phyloP scores from a whole-genome alignment of 2,329 filamentous ascomycete genomes.

The Clonostachys byssicola region DNA sequence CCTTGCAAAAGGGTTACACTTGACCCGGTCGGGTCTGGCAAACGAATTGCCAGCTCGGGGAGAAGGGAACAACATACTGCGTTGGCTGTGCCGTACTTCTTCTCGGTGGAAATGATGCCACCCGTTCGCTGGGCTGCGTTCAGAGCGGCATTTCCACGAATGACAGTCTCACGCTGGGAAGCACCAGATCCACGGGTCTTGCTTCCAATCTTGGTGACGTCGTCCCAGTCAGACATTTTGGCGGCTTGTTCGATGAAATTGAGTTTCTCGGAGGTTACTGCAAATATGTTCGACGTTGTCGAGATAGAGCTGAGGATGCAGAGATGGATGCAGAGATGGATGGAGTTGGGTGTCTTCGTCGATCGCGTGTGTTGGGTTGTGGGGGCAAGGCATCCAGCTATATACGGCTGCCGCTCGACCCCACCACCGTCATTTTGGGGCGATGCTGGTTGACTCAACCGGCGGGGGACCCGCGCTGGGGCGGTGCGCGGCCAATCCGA shows the following conservation, averaged over 20 bases:
- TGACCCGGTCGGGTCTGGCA: constrained; percentile 4
- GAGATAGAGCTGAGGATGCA: not conserved
- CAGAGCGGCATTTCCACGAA: constrained; percentile 76
- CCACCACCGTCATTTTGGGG: not conserved
- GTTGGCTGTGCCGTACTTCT: constrained; percentile 81
- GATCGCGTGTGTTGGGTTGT: not conserved
- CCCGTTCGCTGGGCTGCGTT: constrained; percentile 88
- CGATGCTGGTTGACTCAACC: constrained; percentile 2
- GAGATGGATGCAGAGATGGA: not conserved
- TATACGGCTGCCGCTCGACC: not conserved
- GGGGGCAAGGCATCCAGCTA: not conserved
- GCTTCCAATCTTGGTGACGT: constrained; percentile 89
- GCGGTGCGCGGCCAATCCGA: not conserved
- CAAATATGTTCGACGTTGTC: not conserved
- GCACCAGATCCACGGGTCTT: constrained; percentile 68
- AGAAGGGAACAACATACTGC: constrained; percentile 53
- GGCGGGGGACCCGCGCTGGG: constrained; percentile 2
- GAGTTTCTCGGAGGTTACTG: not conserved
- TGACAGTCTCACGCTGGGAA: constrained; percentile 74
- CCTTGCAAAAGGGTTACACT: constrained; percentile 2
- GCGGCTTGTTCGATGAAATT: too few species aligned
- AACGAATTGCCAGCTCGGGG: not conserved
- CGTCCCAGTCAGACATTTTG: constrained; percentile 71
- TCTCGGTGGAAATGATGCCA: constrained; percentile 76
- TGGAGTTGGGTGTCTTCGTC: too few species aligned